Percentiles rank a stretch among this genome's conserved stretches.
These are phyloP conservation scores for Phialemoniopsis sp. DNA, from an alignment of 2,329 filamentous ascomycete genomes.

Conservation along the genomic window DNA sequence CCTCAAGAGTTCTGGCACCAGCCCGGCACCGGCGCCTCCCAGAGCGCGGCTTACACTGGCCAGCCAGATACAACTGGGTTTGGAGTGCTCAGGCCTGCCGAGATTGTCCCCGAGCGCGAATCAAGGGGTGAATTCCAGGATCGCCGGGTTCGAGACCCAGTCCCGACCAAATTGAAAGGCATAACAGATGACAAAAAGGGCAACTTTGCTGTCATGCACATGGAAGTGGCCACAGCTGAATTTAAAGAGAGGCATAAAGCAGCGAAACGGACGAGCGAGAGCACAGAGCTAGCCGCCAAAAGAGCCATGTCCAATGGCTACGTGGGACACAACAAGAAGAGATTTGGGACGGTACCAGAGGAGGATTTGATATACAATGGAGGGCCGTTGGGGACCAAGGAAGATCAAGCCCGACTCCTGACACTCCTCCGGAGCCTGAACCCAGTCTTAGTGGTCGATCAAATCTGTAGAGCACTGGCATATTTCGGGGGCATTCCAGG, in stretches of 20 bases:
- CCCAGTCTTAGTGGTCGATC: slow-evolving; percentile 54
- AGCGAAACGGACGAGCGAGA: slow-evolving; percentile 59
- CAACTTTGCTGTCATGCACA: slow-evolving; percentile 61
- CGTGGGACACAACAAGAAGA: slow-evolving; percentile 41
- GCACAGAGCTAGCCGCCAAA: slow-evolving; percentile 53
- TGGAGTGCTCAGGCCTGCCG: slow-evolving; percentile 14
- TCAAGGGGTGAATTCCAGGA: slow-evolving; percentile 27
- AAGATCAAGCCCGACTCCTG: slow-evolving; percentile 56
- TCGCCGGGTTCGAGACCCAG: slow-evolving; percentile 50
- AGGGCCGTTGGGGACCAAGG: slow-evolving; percentile 43
- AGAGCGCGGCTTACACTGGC: too few species aligned
- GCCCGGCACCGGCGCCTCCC: too few species aligned
- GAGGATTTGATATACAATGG: slow-evolving; percentile 5
- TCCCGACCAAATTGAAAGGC: slow-evolving; percentile 59
- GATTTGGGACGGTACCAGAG: slow-evolving; percentile 25
- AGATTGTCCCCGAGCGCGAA: slow-evolving; percentile 12
- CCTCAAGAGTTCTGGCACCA: too few species aligned
- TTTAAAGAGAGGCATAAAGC: slow-evolving; percentile 46
- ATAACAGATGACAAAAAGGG: slow-evolving; percentile 52
- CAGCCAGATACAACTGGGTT: slow-evolving; percentile 1
- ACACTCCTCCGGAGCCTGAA: slow-evolving; percentile 51
- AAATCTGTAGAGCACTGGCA: slow-evolving; percentile 58
- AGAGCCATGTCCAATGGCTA: slow-evolving; percentile 51
- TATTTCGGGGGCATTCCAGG: slow-evolving; percentile 60
- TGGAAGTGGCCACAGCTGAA: slow-evolving; percentile 43